Percentiles rank a stretch among this genome's conserved stretches.
These are phyloP conservation scores for Fusarium staphyleae DNA, from an alignment of 2,329 filamentous ascomycete genomes.

Conservation along the genomic window DNA sequence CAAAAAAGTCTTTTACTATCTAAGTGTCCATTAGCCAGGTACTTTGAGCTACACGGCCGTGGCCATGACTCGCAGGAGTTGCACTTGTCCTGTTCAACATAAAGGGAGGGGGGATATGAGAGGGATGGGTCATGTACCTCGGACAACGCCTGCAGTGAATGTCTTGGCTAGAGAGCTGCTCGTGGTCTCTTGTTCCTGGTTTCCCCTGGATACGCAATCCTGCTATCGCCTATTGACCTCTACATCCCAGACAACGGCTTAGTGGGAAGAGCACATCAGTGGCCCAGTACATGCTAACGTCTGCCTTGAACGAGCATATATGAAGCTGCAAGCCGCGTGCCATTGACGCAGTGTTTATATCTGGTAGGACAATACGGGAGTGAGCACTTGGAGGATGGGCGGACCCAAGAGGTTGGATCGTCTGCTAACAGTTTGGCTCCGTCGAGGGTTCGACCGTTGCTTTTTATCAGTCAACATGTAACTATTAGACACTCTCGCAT, in stretches of 20 bases:
- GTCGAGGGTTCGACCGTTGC: too few relatives aligned
- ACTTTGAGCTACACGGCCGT: constrained; percentile 2
- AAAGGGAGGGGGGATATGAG: constrained; percentile 17
- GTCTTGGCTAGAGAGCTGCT: constrained; percentile 8
- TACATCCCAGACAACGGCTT: background rate
- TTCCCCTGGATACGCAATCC: constrained; percentile 26
- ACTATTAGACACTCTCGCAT: too few relatives aligned
- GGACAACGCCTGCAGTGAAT: constrained; percentile 25
- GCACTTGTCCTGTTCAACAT: constrained; percentile 6
- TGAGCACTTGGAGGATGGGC: too few relatives aligned
- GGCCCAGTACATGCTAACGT: background rate
- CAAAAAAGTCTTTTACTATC: background rate
- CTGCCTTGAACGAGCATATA: background rate
- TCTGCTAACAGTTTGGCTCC: too few relatives aligned
- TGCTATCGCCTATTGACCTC: constrained; percentile 1
- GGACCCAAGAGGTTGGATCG: too few relatives aligned
- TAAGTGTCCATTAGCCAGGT: constrained; percentile 2
- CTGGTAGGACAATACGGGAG: too few relatives aligned
- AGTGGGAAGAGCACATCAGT: too few relatives aligned
- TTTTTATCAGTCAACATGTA: too few relatives aligned
- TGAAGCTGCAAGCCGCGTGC: constrained; percentile 15
- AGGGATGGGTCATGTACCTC: constrained; percentile 6
- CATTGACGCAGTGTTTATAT: constrained; percentile 15
- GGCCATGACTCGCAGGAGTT: constrained; percentile 15
- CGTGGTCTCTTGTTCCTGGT: constrained; percentile 7